These are phyloP conservation scores for Bipolaris oryzae DNA, from an alignment of 2,329 filamentous ascomycete species.

Conservation along the genomic window DNA sequence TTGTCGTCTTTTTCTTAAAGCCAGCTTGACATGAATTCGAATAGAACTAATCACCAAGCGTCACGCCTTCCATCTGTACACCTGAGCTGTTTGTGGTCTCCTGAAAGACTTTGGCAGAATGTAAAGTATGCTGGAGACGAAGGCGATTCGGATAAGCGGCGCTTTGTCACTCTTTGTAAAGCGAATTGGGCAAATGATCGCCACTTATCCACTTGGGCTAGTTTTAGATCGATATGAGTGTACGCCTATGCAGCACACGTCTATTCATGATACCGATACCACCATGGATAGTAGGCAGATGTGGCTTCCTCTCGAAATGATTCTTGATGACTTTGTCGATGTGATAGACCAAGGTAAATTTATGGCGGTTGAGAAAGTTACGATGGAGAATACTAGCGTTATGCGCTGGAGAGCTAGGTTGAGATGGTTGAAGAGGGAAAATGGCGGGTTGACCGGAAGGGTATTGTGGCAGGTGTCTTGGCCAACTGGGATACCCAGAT, in stretches of 20 bases:
- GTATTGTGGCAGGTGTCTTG: neutral
- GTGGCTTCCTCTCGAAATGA: slow-evolving; percentile 15
- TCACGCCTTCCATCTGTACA: slow-evolving; percentile 15
- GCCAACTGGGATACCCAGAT: too few species aligned
- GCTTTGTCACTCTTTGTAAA: slow-evolving; percentile 12
- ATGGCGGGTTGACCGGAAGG: slow-evolving; percentile 11
- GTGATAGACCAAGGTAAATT: slow-evolving; percentile 17
- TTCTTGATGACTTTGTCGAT: slow-evolving; percentile 14
- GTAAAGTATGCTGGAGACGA: slow-evolving; percentile 7
- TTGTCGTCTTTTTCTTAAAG: slow-evolving; percentile 18
- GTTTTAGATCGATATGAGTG: slow-evolving; percentile 13
- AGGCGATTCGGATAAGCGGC: slow-evolving; percentile 16
- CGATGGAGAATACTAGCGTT: neutral
- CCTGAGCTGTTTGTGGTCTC: slow-evolving; percentile 11
- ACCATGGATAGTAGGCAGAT: slow-evolving; percentile 12
- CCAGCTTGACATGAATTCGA: slow-evolving; percentile 19
- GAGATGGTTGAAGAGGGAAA: slow-evolving; percentile 17
- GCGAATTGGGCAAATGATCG: slow-evolving; percentile 10
- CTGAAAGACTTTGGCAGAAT: slow-evolving; percentile 13
- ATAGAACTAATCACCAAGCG: slow-evolving; percentile 5
- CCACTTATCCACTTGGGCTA: slow-evolving; percentile 17
- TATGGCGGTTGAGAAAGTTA: neutral
- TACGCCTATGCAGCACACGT: slow-evolving; percentile 19
- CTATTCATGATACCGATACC: slow-evolving; percentile 10
- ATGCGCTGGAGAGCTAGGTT: slow-evolving; percentile 12